phyloP scores from a whole-genome alignment of 2,329 filamentous ascomycete species.

The Aphanoascus verrucosus region DNA sequence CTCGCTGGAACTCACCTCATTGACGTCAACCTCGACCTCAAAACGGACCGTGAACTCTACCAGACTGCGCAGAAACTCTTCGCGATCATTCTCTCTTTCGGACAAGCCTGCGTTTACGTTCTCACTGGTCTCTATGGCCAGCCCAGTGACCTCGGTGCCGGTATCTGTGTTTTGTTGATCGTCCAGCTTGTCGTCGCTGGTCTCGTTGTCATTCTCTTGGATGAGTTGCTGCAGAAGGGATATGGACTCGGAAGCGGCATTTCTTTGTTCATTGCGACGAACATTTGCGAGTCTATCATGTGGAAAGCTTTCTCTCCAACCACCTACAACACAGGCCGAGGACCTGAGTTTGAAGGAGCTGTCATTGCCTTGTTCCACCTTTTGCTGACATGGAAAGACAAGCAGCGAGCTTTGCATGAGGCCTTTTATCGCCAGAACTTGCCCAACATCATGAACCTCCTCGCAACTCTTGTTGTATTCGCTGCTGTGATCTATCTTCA shows the following conservation, averaged over 20 bases:
- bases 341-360: slow-evolving; percentile 59
- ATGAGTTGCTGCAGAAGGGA: slow-evolving; percentile 98
- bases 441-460: slow-evolving; percentile 97
- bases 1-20: slow-evolving; percentile 98
- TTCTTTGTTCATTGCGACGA: slow-evolving; percentile 98
- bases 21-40: slow-evolving; percentile 99
- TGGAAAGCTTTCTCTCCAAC: slow-evolving; percentile 99
- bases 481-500: slow-evolving; percentile 97
- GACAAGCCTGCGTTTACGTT: slow-evolving; percentile 95
- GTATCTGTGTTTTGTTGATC: slow-evolving; percentile 95
- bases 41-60: slow-evolving; percentile 99
- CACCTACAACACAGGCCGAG: slow-evolving; percentile 98
- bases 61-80: slow-evolving; percentile 99
- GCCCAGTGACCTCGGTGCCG: slow-evolving; percentile 89
- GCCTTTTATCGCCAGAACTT: slow-evolving; percentile 99
- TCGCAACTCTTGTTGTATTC: slow-evolving; percentile 88
- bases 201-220: slow-evolving; percentile 96
- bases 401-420: slow-evolving; percentile 95
- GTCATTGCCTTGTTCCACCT: slow-evolving; percentile 19
- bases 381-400: slow-evolving; percentile 78
- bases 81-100: slow-evolving; percentile 93
- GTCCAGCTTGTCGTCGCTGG: slow-evolving; percentile 96
- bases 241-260: slow-evolving; percentile 98
- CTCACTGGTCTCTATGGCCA: slow-evolving; percentile 96
- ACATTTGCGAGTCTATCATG: slow-evolving; percentile 99